Percentiles rank a stretch among this genome's conserved stretches.
phyloP scores from a whole-genome alignment of 2,329 filamentous ascomycete genomes.

The Trichoderma aggressivum region DNA sequence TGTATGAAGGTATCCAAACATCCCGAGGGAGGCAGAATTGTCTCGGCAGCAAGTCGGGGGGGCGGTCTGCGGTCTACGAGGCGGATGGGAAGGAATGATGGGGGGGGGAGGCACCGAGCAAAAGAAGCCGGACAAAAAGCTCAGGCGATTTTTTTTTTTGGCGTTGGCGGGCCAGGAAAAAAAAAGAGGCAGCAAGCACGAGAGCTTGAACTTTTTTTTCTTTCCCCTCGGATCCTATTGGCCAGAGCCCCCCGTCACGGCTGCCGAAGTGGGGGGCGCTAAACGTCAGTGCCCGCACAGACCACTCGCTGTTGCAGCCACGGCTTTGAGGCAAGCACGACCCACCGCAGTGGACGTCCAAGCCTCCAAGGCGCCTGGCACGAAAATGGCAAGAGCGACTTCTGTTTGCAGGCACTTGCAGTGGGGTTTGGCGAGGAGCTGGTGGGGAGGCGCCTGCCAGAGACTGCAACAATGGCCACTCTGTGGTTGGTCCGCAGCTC shows the following conservation, averaged over 20 bases:
- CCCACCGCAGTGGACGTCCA: neutral
- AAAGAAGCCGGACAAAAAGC: constrained; percentile 18
- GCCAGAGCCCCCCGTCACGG: constrained; percentile 33
- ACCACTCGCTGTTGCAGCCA: constrained; percentile 17
- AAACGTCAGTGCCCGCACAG: constrained; percentile 30
- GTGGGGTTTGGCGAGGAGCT: neutral
- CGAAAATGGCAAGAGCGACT: constrained; percentile 11
- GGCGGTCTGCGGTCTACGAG: constrained; percentile 29
- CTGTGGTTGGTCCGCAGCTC: constrained; percentile 13
- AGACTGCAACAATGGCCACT: neutral
- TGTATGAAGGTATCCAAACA: constrained; percentile 14
- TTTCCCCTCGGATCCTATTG: constrained; percentile 33
- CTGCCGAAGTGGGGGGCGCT: constrained; percentile 34
- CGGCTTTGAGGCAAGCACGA: constrained; percentile 13
- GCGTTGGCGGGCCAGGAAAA: constrained; percentile 25
- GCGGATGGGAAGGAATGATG: constrained; percentile 17
- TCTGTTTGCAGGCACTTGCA: neutral
- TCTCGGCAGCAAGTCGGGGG: constrained; percentile 25
- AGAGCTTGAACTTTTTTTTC: constrained; percentile 39
- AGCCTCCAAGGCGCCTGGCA: neutral
- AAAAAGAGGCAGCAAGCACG: constrained; percentile 29
- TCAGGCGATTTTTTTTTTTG: constrained; percentile 25
- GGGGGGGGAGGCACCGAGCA: constrained; percentile 2
- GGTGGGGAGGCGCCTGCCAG: constrained; percentile 7
- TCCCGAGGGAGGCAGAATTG: constrained; percentile 21